Evolutionary conservation across 2,329 filamentous ascomycete genomes (phyloP).

Genomic region (Didymellaceae sp.): DNA sequence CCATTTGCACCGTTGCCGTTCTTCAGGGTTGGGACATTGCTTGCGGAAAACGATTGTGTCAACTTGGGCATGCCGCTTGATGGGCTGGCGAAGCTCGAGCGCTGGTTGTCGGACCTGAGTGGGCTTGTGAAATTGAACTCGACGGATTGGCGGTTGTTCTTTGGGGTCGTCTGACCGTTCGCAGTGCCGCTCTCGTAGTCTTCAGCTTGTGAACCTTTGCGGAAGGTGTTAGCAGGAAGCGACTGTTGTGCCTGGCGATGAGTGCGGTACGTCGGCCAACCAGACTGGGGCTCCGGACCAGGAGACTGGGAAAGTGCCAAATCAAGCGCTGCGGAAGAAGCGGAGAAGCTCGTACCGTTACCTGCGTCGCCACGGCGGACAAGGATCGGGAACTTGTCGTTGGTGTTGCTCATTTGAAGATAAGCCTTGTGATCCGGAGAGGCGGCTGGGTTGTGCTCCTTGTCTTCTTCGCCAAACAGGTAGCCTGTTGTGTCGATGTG

Average conservation of each 20-base stretch:
- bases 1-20: constrained; percentile 59
- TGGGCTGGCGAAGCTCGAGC: constrained; percentile 60
- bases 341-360: constrained; percentile 71
- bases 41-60: constrained; percentile 87
- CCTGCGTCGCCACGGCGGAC: constrained; percentile 67
- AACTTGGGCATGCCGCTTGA: constrained; percentile 72
- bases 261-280: constrained; percentile 65
- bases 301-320: constrained; percentile 74
- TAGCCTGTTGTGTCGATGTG: constrained; percentile 86
- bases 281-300: constrained; percentile 64
- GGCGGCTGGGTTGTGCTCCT: constrained; percentile 58
- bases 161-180: constrained; percentile 51
- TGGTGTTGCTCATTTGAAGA: constrained; percentile 73
- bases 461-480: constrained; percentile 76
- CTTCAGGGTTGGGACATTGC: constrained; percentile 87
- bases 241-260: constrained; percentile 70
- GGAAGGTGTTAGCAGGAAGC: constrained; percentile 62
- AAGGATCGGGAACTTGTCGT: constrained; percentile 88
- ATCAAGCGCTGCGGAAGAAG: constrained; percentile 81
- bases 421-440: constrained; percentile 73
- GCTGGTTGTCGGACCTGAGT: constrained; percentile 50
- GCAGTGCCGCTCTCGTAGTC: constrained; percentile 47
- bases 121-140: constrained; percentile 52
- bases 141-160: constrained; percentile 56
- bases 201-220: constrained; percentile 48